Evolutionary conservation across 106 monocot genomes (phyloP).

Genomic region (Gastrodia elata): DNA sequence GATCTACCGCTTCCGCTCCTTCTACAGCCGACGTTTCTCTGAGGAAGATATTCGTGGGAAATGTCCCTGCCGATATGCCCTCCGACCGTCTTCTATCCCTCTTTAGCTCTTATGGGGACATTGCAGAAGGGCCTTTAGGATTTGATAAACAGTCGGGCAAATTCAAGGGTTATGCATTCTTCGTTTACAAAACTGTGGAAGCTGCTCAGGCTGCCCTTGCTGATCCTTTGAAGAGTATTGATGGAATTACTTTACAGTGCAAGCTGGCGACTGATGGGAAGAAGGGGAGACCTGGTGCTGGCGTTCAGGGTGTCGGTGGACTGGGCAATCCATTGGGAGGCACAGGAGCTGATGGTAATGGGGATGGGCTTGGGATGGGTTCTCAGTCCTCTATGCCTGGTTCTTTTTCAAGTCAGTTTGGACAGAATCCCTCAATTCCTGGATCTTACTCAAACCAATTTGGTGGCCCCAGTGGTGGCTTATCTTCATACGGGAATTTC

Average conservation of each 20-base stretch:
- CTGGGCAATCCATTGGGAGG: not conserved
- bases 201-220: conserved; percentile 52
- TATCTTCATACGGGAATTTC: conserved; percentile 1
- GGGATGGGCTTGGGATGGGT: conserved; percentile 3
- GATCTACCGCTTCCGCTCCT: conserved; percentile 6
- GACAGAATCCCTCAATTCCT: conserved; percentile 10
- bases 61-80: conserved; percentile 68
- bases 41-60: conserved; percentile 75
- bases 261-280: conserved; percentile 70
- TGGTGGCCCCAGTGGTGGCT: conserved; percentile 4
- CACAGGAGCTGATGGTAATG: not conserved
- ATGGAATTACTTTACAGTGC: conserved; percentile 42
- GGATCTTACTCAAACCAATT: conserved; percentile 9
- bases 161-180: conserved; percentile 62
- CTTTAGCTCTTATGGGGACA: conserved; percentile 72
- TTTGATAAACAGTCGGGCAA: conserved; percentile 11
- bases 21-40: conserved; percentile 5
- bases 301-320: not conserved
- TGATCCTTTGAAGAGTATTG: conserved; percentile 57
- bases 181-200: conserved; percentile 75
- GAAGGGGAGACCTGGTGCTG: conserved; percentile 44
- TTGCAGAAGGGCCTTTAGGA: conserved; percentile 89
- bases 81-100: conserved; percentile 49
- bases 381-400: conserved; percentile 7
- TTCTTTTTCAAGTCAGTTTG: conserved; percentile 11